phyloP scores from a whole-genome alignment of 2,329 filamentous ascomycete species.

The Trichoderma sp. region DNA sequence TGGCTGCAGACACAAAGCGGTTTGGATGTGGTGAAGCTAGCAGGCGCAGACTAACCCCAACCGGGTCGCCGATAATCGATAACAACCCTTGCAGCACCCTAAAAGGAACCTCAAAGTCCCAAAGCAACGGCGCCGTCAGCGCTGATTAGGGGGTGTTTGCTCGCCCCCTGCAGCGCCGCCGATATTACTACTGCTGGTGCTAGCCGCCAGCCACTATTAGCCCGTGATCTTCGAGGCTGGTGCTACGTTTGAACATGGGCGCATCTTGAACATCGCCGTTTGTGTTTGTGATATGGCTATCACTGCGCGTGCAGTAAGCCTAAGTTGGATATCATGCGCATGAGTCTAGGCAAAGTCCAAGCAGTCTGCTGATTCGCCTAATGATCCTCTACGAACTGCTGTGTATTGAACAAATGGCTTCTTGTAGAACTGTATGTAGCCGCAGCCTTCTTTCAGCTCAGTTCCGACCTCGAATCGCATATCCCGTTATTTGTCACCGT shows the following conservation, averaged over 20 bases:
- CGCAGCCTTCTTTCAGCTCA: not conserved
- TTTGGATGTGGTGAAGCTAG: not conserved
- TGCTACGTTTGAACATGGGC: not conserved
- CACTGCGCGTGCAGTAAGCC: not conserved
- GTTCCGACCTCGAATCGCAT: not conserved
- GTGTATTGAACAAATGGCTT: not conserved
- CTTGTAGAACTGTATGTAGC: not conserved
- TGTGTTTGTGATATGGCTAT: not conserved
- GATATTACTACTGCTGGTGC: not conserved
- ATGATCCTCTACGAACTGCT: not conserved
- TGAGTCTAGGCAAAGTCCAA: not conserved
- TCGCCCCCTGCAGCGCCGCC: conserved; percentile 3
- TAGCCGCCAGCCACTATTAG: conserved; percentile 11
- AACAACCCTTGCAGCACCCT: conserved; percentile 3
- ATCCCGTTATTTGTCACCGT: not conserved
- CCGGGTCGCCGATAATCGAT: conserved; percentile 12
- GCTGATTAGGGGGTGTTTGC: not conserved
- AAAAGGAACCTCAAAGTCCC: not conserved
- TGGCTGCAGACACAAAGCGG: conserved; percentile 7
- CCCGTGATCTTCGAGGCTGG: not conserved
- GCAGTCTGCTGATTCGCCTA: not conserved
- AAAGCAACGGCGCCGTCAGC: not conserved
- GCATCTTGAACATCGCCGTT: not conserved
- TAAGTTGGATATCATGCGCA: not conserved
- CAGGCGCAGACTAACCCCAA: not conserved